Conservation (phyloP, 345 rosid genomes). For the Pistacia integerrima region DNA sequence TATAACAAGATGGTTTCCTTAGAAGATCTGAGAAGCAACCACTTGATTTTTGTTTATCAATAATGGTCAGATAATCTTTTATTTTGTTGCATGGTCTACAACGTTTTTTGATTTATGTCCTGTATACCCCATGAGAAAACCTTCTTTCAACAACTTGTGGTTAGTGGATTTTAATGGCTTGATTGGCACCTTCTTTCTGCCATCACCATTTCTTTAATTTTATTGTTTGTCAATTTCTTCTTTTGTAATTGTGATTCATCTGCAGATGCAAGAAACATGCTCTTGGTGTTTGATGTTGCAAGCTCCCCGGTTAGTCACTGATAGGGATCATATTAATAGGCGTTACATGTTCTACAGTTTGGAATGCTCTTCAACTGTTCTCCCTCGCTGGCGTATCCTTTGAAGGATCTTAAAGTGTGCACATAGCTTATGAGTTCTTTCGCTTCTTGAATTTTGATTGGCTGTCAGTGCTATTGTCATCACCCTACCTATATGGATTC, state of each 20-base stretch:
- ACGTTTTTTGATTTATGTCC: not conserved
- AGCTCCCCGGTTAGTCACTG: conserved; percentile 31
- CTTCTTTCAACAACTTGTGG: not conserved
- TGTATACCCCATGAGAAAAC: not conserved
- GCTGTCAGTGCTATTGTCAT: not conserved
- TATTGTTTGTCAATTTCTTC: conserved; percentile 2
- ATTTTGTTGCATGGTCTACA: not conserved
- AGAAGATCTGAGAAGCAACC: not conserved
- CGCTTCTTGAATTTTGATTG: not conserved
- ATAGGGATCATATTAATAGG: conserved; percentile 40
- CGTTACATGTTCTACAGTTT: conserved; percentile 44
- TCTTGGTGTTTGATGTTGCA: conserved; percentile 41
- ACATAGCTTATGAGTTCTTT: not conserved
- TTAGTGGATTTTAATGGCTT: not conserved
- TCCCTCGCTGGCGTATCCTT: conserved; percentile 78
- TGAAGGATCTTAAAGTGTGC: not conserved
- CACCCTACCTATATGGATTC: not conserved
- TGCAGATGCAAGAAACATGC: conserved; percentile 47
- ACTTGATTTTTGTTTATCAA: not conserved
- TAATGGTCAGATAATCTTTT: not conserved
- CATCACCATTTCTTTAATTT: conserved; percentile 8
- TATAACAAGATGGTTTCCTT: conserved; percentile 29
- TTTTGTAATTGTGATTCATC: conserved; percentile 6
- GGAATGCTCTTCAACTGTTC: conserved; percentile 40
- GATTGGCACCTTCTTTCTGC: conserved; percentile 17